Base-by-base conservation (phyloP, 2,329 filamentous ascomycete genomes). In the Catunica adiposa region DNA sequence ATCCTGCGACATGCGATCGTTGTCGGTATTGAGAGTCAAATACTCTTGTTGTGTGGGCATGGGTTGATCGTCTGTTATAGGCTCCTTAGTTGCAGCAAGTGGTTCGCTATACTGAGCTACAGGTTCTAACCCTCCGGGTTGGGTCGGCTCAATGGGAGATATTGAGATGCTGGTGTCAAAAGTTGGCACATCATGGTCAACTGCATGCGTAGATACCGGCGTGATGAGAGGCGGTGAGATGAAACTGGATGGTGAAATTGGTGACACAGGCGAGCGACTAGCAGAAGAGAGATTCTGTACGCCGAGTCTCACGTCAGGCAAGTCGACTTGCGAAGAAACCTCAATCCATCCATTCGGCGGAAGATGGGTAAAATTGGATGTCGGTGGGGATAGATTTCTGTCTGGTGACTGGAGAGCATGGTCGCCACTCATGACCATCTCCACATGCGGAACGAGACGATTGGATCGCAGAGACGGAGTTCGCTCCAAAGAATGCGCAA, bases 271-370 rank as follows among this genome's bases (percentile, higher is more conserved):
- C 22, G 54, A 51, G 6, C 11, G 25, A 5, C 20, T 25, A 23
- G n/a, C 22, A 1, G 25, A 23, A 14, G 40, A 46, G 15, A 29
- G 23, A 31, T 51, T 55, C 11, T 53, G 48, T 9, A 55, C 40
- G 7, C 40, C 53, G 26, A 47, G 56, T 20, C 56, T 42, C 14
- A 55, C 42, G 51, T 58, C 56, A 14, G 56, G 56, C 9, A 56
- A 20, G 17, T 58, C 56, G 34, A 58, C 47, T 25, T 58, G 56
- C 9, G 56, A 58, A 17, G 56, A 58, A 15, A 58, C 53, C 22
- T 55, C 53, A 47, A 58, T 55, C 56, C 56, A 58, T n/a, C 56
- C 56, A 9, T 51, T 48, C 3, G 56, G 56, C 3, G 46, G 50
- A 11, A 44, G 40, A 15, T 50, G 42, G 26, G 23, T 25, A 34